phyloP scores from a whole-genome alignment of 1,139 yeast species.

The Geotrichum carabidarum region DNA sequence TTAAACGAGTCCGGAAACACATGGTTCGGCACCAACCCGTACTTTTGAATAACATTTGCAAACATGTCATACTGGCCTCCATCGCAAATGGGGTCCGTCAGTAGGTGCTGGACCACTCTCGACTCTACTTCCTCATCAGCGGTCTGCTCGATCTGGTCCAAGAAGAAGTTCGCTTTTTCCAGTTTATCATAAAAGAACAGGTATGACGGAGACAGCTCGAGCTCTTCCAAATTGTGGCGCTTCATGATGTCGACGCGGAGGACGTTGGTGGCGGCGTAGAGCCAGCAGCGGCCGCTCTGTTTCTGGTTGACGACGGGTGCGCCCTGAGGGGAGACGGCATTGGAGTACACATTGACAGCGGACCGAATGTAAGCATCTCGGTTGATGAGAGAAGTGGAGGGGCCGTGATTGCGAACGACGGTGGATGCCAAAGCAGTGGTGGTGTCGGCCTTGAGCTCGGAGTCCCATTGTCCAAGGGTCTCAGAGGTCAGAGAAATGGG shows the following conservation, averaged over 20 bases:
- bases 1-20: constrained; percentile 68
- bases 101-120: constrained; percentile 57
- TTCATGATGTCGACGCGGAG: constrained; percentile 59
- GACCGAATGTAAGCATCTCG: constrained; percentile 43
- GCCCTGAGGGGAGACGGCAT: constrained; percentile 58
- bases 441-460: constrained; percentile 28
- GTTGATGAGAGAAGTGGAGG: constrained; percentile 39
- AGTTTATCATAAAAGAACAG: constrained; percentile 69
- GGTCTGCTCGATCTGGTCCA: constrained; percentile 69
- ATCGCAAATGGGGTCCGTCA: constrained; percentile 62
- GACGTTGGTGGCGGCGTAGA: constrained; percentile 74
- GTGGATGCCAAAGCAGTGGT: constrained; percentile 33
- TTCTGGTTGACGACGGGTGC: constrained; percentile 70
- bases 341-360: constrained; percentile 49
- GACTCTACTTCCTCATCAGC: constrained; percentile 56
- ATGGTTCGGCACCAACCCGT: constrained; percentile 71
- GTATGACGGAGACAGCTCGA: constrained; percentile 70
- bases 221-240: constrained; percentile 58
- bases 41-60: constrained; percentile 64
- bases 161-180: constrained; percentile 69
- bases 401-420: constrained; percentile 34
- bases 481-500: constrained; percentile 3
- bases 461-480: constrained; percentile 28
- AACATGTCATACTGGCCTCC: constrained; percentile 90
- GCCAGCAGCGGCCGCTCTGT: constrained; percentile 79